Evolutionary conservation across 2,329 filamentous ascomycete genomes (phyloP).

Genomic region (Trichoderma asperellum): DNA sequence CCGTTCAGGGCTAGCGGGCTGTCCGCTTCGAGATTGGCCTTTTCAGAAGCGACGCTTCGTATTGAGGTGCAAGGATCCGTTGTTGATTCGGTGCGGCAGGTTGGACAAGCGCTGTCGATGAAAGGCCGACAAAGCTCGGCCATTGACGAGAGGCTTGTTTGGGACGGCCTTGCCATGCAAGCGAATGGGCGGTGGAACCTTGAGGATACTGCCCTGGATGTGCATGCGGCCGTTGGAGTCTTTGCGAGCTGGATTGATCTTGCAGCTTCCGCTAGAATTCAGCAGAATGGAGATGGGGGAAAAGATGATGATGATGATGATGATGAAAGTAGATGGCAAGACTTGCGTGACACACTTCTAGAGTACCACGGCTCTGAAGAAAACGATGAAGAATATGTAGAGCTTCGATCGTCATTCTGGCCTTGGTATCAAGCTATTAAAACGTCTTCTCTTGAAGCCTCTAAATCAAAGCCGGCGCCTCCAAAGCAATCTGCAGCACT

Average conservation of each 20-base stretch:
- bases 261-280: background rate
- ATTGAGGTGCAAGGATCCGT: slow-evolving; percentile 6
- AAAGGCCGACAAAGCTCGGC: background rate
- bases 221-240: background rate
- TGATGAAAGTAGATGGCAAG: background rate
- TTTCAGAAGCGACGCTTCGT: slow-evolving; percentile 4
- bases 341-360: background rate
- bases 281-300: background rate
- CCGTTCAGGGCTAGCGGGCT: background rate
- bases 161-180: background rate
- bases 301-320: background rate
- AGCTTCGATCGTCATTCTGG: slow-evolving; percentile 3
- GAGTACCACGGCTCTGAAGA: background rate
- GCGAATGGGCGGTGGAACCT: background rate
- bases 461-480: background rate
- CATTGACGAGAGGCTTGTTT: slow-evolving; percentile 10
- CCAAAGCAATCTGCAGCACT: background rate
- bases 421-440: background rate
- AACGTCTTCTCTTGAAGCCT: background rate
- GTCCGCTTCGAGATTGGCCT: background rate
- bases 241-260: background rate
- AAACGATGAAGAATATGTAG: background rate
- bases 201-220: background rate
- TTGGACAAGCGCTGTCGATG: background rate
- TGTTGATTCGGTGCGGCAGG: slow-evolving; percentile 11